Conservation (phyloP, 1,284 basidiomycete genomes). For the Trichosporon asahii region DNA sequence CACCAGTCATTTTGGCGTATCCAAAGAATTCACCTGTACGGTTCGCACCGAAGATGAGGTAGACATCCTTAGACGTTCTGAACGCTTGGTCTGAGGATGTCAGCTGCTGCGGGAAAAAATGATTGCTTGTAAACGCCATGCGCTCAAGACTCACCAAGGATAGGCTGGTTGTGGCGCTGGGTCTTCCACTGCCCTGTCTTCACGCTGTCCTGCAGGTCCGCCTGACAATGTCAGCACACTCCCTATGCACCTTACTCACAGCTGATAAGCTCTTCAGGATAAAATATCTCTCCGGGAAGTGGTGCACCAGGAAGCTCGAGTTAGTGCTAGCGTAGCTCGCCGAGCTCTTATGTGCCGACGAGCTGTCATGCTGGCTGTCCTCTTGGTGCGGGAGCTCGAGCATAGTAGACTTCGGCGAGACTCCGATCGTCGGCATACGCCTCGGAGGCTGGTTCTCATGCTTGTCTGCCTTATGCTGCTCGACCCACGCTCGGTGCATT, state of each 20-base stretch:
- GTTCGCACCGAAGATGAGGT: slow-evolving; percentile 86
- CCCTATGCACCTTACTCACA: too few species aligned
- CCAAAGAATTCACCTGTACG: slow-evolving; percentile 77
- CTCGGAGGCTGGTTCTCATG: slow-evolving; percentile 6
- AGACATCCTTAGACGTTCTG: slow-evolving; percentile 79
- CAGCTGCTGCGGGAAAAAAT: not conserved
- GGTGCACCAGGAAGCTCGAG: slow-evolving; percentile 59
- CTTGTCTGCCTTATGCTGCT: slow-evolving; percentile 52
- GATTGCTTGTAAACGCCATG: not conserved
- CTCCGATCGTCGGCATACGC: slow-evolving; percentile 5
- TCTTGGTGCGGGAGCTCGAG: slow-evolving; percentile 30
- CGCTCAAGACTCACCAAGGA: slow-evolving; percentile 54
- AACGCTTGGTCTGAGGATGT: slow-evolving; percentile 70
- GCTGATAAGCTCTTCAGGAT: slow-evolving; percentile 84
- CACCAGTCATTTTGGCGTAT: slow-evolving; percentile 63
- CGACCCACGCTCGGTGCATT: slow-evolving; percentile 75
- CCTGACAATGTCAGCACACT: slow-evolving; percentile 53
- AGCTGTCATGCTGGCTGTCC: slow-evolving; percentile 14
- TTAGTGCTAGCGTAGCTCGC: slow-evolving; percentile 57
- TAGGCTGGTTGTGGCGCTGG: slow-evolving; percentile 85
- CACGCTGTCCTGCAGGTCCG: slow-evolving; percentile 81
- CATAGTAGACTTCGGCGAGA: slow-evolving; percentile 33
- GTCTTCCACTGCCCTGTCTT: slow-evolving; percentile 82
- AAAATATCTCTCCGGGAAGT: slow-evolving; percentile 85
- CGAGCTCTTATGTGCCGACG: slow-evolving; percentile 53